Evolutionary conservation across 495 filamentous ascomycete genomes (phyloP), one percentile per base, ranked within the genome.

Genomic region (Delitschia confertaspora): DNA sequence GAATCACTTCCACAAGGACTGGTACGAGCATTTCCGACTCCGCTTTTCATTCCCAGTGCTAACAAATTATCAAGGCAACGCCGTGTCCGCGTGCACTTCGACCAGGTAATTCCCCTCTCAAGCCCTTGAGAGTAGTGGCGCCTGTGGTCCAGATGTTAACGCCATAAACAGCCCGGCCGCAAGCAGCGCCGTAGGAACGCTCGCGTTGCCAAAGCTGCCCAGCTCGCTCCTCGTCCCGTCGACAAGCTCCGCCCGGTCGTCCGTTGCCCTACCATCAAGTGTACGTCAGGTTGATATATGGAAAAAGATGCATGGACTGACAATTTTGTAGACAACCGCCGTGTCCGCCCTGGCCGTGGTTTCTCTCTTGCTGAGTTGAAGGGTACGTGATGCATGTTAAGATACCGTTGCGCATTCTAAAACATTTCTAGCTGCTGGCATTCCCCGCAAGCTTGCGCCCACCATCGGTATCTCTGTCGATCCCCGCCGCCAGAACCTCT

Each of bases 1-100:
- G 80, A 93, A 91, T 79, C 91, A 98, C 70, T 98, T 98, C 87
- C 91, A 87, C 76, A 98, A 98, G 87, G 86, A 98, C 75, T 98
- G 91, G 91, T 50, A 51, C 20, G 22, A 8, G 18, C 13, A 9
- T 29, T 19, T 9, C 21, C n/a, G 20, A 13, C 11, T 4, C 23
- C 3, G n/a, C 20, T 10, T 9, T 13, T 6, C 32, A 19, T 22
- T 16, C 4, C n/a, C 19, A 36, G 9, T 20, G n/a, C 46, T 53
- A 27, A 54, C 38, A 41, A 26, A 7, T 7, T 21, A 11, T 11
- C 39, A n/a, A 54, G 44, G 45, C 88, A 95, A 71, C 83, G 85
- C 69, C 88, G 91, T 72, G 91, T 98, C 59, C 84, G 88, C 71
- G 78, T 79, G 66, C 93, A 96, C 76, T 98, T 98, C 75, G 85